phyloP scores from a whole-genome alignment of 441 rosid genomes.

The Breynia disticha region DNA sequence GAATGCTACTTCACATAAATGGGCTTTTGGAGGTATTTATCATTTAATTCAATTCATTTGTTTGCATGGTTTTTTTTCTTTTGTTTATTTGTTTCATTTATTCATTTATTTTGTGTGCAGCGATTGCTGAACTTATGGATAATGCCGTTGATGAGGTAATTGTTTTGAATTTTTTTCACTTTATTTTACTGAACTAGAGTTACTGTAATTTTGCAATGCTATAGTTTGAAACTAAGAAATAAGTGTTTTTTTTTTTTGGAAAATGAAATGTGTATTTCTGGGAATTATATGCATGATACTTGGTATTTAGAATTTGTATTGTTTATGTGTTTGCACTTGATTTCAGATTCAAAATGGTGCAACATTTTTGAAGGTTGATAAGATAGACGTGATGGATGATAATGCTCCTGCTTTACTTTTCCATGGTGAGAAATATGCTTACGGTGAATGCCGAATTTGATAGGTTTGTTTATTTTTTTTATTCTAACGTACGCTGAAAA shows the following conservation, averaged over 20 bases:
- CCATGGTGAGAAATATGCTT: conserved; percentile 35
- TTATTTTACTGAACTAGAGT: not conserved
- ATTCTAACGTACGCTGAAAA: not conserved
- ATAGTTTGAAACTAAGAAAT: not conserved
- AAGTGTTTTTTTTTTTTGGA: too few species aligned
- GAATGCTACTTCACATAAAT: conserved; percentile 96
- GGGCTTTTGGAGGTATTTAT: conserved; percentile 92
- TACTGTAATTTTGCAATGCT: not conserved
- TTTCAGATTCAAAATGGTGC: conserved; percentile 80
- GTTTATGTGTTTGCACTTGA: conserved; percentile 16
- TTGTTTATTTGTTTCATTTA: not conserved
- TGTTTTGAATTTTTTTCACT: not conserved
- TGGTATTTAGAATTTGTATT: not conserved
- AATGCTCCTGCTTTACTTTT: conserved; percentile 78
- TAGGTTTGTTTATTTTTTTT: not conserved
- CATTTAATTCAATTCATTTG: not conserved
- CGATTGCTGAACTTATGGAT: conserved; percentile 91
- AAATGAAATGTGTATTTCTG: not conserved
- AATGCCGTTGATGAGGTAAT: conserved; percentile 94
- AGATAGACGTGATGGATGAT: conserved; percentile 55
- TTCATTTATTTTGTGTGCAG: conserved; percentile 30
- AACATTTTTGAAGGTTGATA: conserved; percentile 79
- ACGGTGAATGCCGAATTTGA: too few species aligned
- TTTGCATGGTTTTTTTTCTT: not conserved
- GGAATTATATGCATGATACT: not conserved